Base-by-base conservation (phyloP, 2,329 filamentous ascomycete genomes). In the Neofusicoccum laricinum region DNA sequence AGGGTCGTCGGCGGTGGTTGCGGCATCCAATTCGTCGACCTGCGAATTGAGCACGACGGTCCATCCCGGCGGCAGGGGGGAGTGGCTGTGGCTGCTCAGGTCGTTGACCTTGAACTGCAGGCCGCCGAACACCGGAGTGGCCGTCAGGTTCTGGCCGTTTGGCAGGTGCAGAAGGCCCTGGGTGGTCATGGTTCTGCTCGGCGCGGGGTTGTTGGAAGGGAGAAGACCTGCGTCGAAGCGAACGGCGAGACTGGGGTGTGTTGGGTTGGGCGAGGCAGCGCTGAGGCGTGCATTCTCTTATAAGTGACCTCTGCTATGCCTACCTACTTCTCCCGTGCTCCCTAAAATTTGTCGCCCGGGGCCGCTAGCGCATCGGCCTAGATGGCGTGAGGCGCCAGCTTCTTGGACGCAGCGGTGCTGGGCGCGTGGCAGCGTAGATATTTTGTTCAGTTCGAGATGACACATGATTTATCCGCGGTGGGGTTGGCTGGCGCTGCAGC, bases 51-150 rank as follows among this genome's bases (percentile, higher is more conserved):
- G 82, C 34, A 94, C 90, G 58, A 97, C 88, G 1, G 91, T 96
- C 94, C 94, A 98, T 36, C 93, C 93, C 5, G 91, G 86, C 0
- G 93, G 93, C 66, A 92, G 93, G 3, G 89, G 85, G 59, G 88
- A 88, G 69, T 86, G 85, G 71, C 34, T 55, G 15, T 90, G 86
- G 30, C 84, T 81, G 71, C 85, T 90, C 67, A 91, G 80, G 67
- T 95, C 90, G 73, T 92, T 90, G 64, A 88, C 86, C 76, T 93
- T 95, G 87, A 97, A 97, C 71, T 89, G 91, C 64, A 95, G 84
- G 36, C 94, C 94, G n/a, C 91, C 92, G 75, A 97, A 97, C 30
- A 97, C 92, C 0, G 93, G 91, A 14, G 87, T 88, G 36, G 96
- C 90, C 2, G 88, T 90, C 72, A 95, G 85, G 68, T 84, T 89